phyloP scores from a whole-genome alignment of 805 yeast species.

The Jamesozyma jinghongensis region DNA sequence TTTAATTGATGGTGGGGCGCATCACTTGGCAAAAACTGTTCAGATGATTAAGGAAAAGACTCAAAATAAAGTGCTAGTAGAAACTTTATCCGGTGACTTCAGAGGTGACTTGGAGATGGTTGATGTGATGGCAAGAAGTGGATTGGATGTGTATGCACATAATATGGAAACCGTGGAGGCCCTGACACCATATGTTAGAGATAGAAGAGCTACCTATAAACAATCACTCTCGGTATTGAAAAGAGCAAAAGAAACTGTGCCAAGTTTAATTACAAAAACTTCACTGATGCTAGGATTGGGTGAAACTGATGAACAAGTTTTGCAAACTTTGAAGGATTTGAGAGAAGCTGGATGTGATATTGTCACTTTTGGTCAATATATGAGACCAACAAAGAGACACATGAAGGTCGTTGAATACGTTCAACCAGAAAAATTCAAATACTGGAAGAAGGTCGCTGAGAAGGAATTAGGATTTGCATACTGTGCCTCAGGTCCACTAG shows the following conservation, averaged over 20 bases:
- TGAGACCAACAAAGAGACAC: constrained; percentile 98
- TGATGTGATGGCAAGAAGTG: constrained; percentile 68
- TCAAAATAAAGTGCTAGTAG: constrained; percentile 76
- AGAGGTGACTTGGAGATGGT: constrained; percentile 82
- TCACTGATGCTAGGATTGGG: constrained; percentile 96
- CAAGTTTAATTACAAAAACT: constrained; percentile 78
- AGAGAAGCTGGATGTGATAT: constrained; percentile 78
- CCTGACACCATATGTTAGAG: constrained; percentile 89
- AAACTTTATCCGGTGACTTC: constrained; percentile 91
- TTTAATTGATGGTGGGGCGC: constrained; percentile 83
- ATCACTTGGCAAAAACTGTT: constrained; percentile 85
- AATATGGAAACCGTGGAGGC: constrained; percentile 94
- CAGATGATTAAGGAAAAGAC: constrained; percentile 74
- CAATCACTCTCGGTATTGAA: constrained; percentile 73
- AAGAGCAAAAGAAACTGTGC: constrained; percentile 71
- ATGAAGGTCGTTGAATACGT: constrained; percentile 96
- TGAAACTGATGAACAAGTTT: constrained; percentile 83
- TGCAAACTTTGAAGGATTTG: constrained; percentile 66
- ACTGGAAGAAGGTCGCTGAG: constrained; percentile 81
- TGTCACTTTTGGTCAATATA: constrained; percentile 97
- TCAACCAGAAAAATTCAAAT: constrained; percentile 86
- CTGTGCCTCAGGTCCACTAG: constrained; percentile 96
- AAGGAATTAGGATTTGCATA: constrained; percentile 80
- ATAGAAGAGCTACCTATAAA: constrained; percentile 90
- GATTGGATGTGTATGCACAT: constrained; percentile 94